These are phyloP conservation scores for Cucumis hystrix DNA, from an alignment of 306 rosid genomes.

Conservation along the genomic window DNA sequence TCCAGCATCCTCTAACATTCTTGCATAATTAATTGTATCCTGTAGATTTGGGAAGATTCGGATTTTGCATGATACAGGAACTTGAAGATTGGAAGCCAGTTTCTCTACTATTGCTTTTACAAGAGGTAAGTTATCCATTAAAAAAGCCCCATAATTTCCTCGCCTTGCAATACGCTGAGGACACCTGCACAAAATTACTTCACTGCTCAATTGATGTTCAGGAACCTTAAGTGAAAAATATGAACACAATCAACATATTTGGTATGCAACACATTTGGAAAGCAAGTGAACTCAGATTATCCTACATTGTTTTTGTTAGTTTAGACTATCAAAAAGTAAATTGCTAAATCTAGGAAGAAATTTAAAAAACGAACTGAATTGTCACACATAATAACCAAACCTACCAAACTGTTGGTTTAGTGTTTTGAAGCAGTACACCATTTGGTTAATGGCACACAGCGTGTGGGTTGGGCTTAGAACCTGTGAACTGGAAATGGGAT, in stretches of 20 bases:
- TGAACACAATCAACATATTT: neutral
- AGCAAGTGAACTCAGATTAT: neutral
- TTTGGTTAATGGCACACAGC: too few relatives aligned
- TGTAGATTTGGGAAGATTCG: constrained; percentile 71
- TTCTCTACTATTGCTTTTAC: constrained; percentile 73
- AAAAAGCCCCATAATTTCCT: constrained; percentile 85
- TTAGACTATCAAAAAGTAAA: neutral
- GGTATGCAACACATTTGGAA: neutral
- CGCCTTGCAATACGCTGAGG: constrained; percentile 91
- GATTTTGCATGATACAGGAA: constrained; percentile 92
- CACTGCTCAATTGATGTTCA: neutral
- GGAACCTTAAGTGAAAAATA: neutral
- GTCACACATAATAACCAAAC: too few relatives aligned
- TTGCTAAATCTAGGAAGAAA: too few relatives aligned
- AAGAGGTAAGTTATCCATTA: constrained; percentile 93
- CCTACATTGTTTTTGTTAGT: neutral
- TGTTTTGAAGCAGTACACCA: too few relatives aligned
- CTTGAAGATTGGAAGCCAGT: constrained; percentile 60
- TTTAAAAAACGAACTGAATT: too few relatives aligned
- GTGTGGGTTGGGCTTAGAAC: too few relatives aligned
- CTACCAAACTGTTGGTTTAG: too few relatives aligned
- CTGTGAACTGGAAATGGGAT: too few relatives aligned
- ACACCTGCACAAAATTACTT: constrained; percentile 38
- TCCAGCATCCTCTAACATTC: constrained; percentile 91
- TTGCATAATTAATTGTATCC: constrained; percentile 69